These are phyloP conservation scores for Dendrobium officinale DNA, from an alignment of 106 monocot species.

Conservation along the genomic window DNA sequence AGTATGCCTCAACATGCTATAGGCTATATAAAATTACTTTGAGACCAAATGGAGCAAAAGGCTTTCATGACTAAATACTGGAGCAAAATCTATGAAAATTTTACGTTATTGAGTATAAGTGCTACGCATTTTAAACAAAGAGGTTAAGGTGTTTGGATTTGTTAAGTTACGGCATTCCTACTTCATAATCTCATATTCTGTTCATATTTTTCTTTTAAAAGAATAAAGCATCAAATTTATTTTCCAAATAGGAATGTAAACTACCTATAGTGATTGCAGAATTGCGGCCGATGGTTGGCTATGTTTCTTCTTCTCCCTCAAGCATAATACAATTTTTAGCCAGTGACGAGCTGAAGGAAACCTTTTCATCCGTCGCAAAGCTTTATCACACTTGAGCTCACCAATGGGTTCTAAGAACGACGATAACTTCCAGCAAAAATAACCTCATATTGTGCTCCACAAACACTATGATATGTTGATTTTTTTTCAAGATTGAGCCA, in stretches of 20 bases:
- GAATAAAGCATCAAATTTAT: background rate
- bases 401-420: conserved; percentile 23
- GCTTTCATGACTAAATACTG: background rate
- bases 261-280: conserved; percentile 8
- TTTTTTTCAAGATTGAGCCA: conserved; percentile 55
- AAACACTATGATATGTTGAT: conserved; percentile 31
- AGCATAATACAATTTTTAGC: conserved; percentile 38
- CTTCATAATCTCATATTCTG: background rate
- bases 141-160: background rate
- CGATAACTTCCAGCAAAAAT: conserved; percentile 27
- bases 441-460: background rate
- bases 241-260: background rate
- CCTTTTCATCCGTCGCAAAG: no score
- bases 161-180: background rate
- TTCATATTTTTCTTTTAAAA: background rate
- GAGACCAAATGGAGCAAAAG: background rate
- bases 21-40: background rate
- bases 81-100: background rate
- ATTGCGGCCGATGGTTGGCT: conserved; percentile 42
- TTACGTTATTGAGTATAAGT: background rate
- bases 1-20: background rate
- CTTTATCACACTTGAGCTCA: no score
- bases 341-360: conserved; percentile 9
- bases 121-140: background rate
- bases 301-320: conserved; percentile 21